Conservation (phyloP, 176 grass and related monocot species). For the Calamus simplicifolius region DNA sequence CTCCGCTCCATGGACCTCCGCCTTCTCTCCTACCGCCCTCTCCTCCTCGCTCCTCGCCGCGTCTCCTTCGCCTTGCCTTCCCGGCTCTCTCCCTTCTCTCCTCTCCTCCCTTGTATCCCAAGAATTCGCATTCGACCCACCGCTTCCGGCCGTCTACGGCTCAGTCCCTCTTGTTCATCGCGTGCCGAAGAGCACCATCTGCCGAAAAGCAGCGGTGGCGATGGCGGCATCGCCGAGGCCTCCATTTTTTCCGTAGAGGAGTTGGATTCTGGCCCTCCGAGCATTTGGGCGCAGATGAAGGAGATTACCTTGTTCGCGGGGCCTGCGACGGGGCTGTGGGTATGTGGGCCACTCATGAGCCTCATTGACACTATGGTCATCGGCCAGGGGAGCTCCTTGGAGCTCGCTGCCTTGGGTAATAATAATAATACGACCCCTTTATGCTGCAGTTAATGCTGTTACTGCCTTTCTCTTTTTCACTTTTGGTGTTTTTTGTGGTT, state of each 20-base stretch:
- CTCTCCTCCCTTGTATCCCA: not conserved
- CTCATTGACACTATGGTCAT: slow-evolving; percentile 99
- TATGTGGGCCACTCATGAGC: slow-evolving; percentile 82
- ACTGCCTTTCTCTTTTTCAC: no score
- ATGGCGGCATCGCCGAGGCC: not conserved
- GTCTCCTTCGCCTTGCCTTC: not conserved
- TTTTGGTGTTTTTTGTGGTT: no score
- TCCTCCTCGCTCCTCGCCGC: not conserved
- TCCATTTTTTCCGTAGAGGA: not conserved
- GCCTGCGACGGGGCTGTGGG: slow-evolving; percentile 72
- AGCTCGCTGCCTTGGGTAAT: slow-evolving; percentile 74
- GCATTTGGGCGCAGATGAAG: slow-evolving; percentile 59
- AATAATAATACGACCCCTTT: not conserved
- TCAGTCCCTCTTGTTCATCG: not conserved
- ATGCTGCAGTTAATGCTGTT: no score
- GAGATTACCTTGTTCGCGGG: slow-evolving; percentile 71
- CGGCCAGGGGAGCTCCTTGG: slow-evolving; percentile 65
- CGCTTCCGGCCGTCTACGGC: not conserved
- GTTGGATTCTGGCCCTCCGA: not conserved
- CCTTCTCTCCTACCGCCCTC: slow-evolving; percentile 18
- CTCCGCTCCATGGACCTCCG: slow-evolving; percentile 15
- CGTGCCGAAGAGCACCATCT: not conserved
- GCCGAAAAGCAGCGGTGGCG: not conserved
- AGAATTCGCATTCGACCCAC: not conserved
- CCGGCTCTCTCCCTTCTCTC: not conserved